These are phyloP conservation scores for Microbotryomycetes sp. DNA, from an alignment of 1,284 basidiomycete genomes.

Conservation along the genomic window DNA sequence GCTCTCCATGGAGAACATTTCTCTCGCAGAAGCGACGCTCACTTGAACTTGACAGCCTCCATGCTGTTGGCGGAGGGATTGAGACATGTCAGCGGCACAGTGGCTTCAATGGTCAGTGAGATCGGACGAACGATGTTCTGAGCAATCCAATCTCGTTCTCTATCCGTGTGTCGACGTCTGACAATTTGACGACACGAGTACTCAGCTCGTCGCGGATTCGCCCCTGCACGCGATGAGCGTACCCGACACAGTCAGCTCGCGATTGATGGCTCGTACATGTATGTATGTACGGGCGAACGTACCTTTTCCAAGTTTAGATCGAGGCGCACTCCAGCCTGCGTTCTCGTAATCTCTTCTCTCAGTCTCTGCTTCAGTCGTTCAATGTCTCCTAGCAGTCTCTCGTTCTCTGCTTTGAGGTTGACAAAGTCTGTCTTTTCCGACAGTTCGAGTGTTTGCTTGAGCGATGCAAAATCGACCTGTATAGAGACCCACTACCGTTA, in stretches of 20 bases:
- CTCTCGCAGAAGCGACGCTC: not conserved
- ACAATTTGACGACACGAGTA: constrained; percentile 91
- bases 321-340: constrained; percentile 87
- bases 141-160: constrained; percentile 92
- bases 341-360: constrained; percentile 82
- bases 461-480: constrained; percentile 93
- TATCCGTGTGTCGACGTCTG: constrained; percentile 95
- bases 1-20: not conserved
- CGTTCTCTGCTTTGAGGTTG: constrained; percentile 83
- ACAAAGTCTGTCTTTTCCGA: constrained; percentile 97
- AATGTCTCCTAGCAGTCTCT: constrained; percentile 81
- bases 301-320: constrained; percentile 95
- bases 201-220: constrained; percentile 89
- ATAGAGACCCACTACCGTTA: not conserved
- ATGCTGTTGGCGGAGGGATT: constrained; percentile 15
- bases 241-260: no score
- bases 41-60: constrained; percentile 39
- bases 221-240: constrained; percentile 41
- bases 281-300: no score
- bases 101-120: no score
- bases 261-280: no score
- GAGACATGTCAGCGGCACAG: not conserved
- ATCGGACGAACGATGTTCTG: constrained; percentile 55
- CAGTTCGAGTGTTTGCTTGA: constrained; percentile 92
- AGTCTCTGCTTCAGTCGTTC: constrained; percentile 94